These are phyloP conservation scores for Ciborinia camelliae DNA, from an alignment of 2,329 filamentous ascomycete genomes.

Conservation along the genomic window DNA sequence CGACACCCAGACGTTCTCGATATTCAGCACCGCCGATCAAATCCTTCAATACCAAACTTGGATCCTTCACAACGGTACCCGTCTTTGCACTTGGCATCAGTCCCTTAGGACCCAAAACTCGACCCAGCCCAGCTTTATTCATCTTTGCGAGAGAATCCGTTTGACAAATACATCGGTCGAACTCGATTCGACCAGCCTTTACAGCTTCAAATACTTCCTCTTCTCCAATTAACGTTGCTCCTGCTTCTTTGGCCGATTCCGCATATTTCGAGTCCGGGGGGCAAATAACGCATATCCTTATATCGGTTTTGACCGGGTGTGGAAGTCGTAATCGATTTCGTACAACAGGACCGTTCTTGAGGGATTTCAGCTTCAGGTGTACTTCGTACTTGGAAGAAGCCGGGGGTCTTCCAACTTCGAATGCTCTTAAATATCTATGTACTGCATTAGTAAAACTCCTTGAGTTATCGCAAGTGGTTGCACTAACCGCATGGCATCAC, in stretches of 20 bases:
- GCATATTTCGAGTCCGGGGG: conserved; percentile 74
- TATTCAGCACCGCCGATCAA: conserved; percentile 84
- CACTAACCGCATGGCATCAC: conserved; percentile 85
- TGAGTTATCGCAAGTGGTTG: background rate
- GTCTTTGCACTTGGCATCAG: conserved; percentile 89
- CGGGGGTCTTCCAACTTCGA: conserved; percentile 81
- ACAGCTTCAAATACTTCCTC: conserved; percentile 81
- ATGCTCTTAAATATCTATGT: conserved; percentile 79
- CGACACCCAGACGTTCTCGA: conserved; percentile 77
- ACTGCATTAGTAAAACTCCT: conserved; percentile 17
- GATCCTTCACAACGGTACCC: conserved; percentile 82
- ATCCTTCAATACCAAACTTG: conserved; percentile 70
- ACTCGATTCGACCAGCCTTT: conserved; percentile 68
- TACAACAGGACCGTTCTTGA: conserved; percentile 81
- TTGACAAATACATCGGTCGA: conserved; percentile 88
- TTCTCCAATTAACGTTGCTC: conserved; percentile 81
- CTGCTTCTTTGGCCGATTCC: conserved; percentile 69
- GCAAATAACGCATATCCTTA: conserved; percentile 86
- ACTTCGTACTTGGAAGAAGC: conserved; percentile 82
- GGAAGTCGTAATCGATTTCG: conserved; percentile 86
- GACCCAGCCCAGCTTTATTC: conserved; percentile 75
- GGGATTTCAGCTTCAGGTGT: conserved; percentile 75
- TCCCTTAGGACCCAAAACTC: conserved; percentile 80
- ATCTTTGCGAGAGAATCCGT: conserved; percentile 71
- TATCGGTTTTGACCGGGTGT: conserved; percentile 83